phyloP scores from a whole-genome alignment of 1,284 basidiomycete genomes.

The Cryptococcus depauperatus region DNA sequence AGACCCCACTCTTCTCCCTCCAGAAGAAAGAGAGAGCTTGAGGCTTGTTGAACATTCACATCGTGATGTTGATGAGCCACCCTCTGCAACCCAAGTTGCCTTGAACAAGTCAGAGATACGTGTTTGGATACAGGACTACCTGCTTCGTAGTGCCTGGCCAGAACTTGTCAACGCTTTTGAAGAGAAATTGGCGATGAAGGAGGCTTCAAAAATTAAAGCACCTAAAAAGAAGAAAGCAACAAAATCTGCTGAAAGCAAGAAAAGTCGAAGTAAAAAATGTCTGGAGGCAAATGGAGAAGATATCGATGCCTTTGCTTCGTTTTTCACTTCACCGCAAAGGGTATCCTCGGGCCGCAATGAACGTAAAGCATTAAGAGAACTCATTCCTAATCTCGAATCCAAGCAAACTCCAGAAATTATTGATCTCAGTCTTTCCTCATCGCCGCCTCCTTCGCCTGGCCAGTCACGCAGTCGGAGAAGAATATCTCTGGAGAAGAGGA shows the following conservation, averaged over 20 bases:
- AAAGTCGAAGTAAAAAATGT: conserved; percentile 4
- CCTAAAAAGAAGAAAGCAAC: conserved; percentile 10
- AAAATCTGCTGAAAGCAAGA: neutral
- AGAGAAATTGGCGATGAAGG: conserved; percentile 19
- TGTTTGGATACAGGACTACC: conserved; percentile 30
- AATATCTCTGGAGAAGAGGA: conserved; percentile 3
- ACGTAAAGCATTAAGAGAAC: conserved; percentile 8
- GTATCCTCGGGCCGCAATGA: neutral
- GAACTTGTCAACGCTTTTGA: conserved; percentile 21
- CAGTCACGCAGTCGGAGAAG: neutral
- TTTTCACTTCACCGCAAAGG: conserved; percentile 7
- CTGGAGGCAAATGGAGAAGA: conserved; percentile 7
- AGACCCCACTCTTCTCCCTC: conserved; percentile 21
- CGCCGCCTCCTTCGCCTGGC: conserved; percentile 4
- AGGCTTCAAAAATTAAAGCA: conserved; percentile 5
- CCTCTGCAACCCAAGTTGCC: neutral
- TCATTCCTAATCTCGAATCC: neutral
- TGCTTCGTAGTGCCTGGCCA: conserved; percentile 31
- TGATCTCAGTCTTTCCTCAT: conserved; percentile 5
- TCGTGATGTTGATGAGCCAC: conserved; percentile 1
- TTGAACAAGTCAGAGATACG: conserved; percentile 17
- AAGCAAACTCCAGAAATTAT: neutral
- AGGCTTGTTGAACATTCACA: conserved; percentile 23
- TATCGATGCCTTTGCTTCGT: conserved; percentile 11
- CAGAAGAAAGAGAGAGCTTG: conserved; percentile 10